Evolutionary conservation across 495 filamentous ascomycete genomes (phyloP), one percentile per base, ranked within the genome.

Genomic region (Lophiostoma macrostomum): DNA sequence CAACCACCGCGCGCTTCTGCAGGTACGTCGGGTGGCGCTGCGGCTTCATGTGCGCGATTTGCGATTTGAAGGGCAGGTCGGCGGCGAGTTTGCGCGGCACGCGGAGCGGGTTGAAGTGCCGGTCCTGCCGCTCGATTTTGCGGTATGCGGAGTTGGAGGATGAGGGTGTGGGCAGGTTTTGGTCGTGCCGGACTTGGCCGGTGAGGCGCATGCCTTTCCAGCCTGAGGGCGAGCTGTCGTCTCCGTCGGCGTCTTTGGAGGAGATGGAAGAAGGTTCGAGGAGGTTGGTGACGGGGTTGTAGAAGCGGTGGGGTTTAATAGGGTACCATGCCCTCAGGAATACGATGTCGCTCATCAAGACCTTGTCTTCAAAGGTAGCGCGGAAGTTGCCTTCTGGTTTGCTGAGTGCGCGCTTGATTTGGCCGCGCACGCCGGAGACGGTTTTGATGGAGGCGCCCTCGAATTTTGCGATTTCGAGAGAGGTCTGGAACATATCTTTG

Each of bases 291-390:
- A 93, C 91, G 4, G 90, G 88, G 68, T 96, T 97, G 73, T 98
- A 96, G 80, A 94, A 97, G 20, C 88, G 82, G 61, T 90, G 88
- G 6, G 91, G 93, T 60, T 88, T 89, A 68, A 97, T 83, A 5
- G 93, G 89, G 70, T 94, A 96, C 93, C 93, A 98, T 2, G 94
- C 91, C 10, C 91, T 78, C 28, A 98, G 70, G 74, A 98, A 97
- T 36, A 96, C 87, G 58, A 98, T 91, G 63, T 98, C 93, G 67
- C 82, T 87, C 81, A 96, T 93, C 12, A 98, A 75, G 38, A 97
- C 85, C 74, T 97, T 98, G 73, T 98, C 93, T 69, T 98, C 93
- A 58, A 98, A 98, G 0, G 91, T 96, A 12, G 93, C 93, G 63
- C 93, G 81, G 78, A 91, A 96, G 73, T 88, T 84, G 12, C 93